Evolutionary conservation across 306 rosid genomes (phyloP).

Genomic region (Trifolium fragiferum): DNA sequence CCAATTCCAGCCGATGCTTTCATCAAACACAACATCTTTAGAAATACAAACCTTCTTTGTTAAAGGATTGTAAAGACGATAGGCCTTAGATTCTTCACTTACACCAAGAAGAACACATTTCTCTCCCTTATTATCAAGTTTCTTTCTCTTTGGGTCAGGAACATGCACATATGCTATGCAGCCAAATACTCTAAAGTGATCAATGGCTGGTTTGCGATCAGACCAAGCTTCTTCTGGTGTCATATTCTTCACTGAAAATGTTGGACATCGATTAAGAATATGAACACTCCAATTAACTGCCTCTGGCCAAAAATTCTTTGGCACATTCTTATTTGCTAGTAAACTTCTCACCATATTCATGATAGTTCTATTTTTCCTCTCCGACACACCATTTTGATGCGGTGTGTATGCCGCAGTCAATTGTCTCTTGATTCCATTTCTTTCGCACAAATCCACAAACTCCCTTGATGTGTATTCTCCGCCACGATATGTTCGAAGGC

Average conservation of each 20-base stretch:
- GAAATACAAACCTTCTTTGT: not conserved
- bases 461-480: not conserved
- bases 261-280: not conserved
- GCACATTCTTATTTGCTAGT: not conserved
- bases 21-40: not conserved
- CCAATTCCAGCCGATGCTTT: not conserved
- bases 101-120: not conserved
- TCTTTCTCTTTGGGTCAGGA: too few relatives aligned
- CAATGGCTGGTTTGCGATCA: not conserved
- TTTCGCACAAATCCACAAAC: not conserved
- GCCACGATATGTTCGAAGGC: not conserved
- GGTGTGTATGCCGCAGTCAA: too few relatives aligned
- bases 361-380: not conserved
- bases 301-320: not conserved
- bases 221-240: not conserved
- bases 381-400: too few relatives aligned
- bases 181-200: too few relatives aligned
- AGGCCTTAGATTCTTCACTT: not conserved
- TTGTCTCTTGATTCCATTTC: not conserved
- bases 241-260: not conserved
- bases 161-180: too few relatives aligned
- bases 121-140: too few relatives aligned
- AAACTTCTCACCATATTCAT: not conserved
- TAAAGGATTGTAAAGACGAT: not conserved
- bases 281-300: slow-evolving; percentile 5